phyloP scores from a whole-genome alignment of 306 rosid genomes.

The Spatholobus suberectus region DNA sequence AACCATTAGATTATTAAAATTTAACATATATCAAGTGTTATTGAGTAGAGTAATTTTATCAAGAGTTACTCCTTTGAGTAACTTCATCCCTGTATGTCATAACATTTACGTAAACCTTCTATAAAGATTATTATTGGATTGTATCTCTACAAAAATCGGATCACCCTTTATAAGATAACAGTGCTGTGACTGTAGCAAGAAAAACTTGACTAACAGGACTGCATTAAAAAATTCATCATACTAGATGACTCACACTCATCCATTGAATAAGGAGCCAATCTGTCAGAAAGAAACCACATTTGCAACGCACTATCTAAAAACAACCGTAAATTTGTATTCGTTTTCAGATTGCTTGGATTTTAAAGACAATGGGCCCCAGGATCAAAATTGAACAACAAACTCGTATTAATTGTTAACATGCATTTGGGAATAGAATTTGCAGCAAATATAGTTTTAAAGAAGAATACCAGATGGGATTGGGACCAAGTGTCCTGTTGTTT shows the following conservation, averaged over 20 bases:
- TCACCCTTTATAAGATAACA: background rate
- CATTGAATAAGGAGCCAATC: slow-evolving; percentile 27
- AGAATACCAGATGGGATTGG: background rate
- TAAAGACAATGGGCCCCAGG: background rate
- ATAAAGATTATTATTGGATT: too few relatives aligned
- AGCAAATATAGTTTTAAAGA: background rate
- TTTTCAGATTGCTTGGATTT: background rate
- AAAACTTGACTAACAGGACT: background rate
- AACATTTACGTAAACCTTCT: too few relatives aligned
- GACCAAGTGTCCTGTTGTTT: slow-evolving; percentile 29
- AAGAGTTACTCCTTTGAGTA: too few relatives aligned
- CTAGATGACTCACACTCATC: background rate
- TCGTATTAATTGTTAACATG: background rate
- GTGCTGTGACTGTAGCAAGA: background rate
- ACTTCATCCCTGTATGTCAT: too few relatives aligned
- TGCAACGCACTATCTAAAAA: slow-evolving; percentile 3
- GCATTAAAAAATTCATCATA: background rate
- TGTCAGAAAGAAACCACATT: slow-evolving; percentile 7
- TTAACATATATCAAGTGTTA: too few relatives aligned
- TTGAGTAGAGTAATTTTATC: too few relatives aligned
- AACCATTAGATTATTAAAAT: too few relatives aligned
- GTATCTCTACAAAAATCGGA: background rate
- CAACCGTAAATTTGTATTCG: background rate
- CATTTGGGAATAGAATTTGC: slow-evolving; percentile 28
- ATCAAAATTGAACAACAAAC: slow-evolving; percentile 21